These are phyloP conservation scores for Blastocystis sp. DNA, from an alignment of 352 stramenopile genomes.

Conservation along the genomic window DNA sequence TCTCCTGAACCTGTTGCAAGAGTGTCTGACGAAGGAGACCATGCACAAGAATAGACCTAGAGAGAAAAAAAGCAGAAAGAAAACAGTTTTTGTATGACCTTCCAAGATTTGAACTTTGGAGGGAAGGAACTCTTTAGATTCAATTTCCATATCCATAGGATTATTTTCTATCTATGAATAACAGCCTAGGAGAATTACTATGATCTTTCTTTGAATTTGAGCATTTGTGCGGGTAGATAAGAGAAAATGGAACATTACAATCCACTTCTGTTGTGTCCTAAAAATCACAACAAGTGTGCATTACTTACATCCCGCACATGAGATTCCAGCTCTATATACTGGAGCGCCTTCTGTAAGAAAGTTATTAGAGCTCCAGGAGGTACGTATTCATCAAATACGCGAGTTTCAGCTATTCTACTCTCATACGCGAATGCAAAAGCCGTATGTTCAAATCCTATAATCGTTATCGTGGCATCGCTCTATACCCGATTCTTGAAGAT, in stretches of 20 bases:
- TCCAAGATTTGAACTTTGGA: neutral
- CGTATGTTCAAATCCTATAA: constrained; percentile 50
- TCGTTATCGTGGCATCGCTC: neutral
- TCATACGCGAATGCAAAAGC: constrained; percentile 60
- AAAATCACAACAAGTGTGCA: neutral
- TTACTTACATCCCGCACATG: constrained; percentile 35
- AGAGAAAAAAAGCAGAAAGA: neutral
- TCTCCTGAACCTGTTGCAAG: constrained; percentile 29
- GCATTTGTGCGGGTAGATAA: constrained; percentile 53
- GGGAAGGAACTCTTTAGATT: constrained; percentile 1
- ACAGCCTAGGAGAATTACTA: neutral
- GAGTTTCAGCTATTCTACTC: constrained; percentile 35
- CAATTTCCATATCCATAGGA: neutral
- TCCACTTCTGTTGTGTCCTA: constrained; percentile 58
- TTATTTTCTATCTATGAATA: neutral
- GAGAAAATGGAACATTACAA: constrained; percentile 53
- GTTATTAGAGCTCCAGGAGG: constrained; percentile 19
- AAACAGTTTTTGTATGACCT: neutral
- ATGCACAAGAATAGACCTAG: constrained; percentile 54
- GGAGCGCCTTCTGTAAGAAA: constrained; percentile 53
- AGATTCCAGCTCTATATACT: constrained; percentile 58
- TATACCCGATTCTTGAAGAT: constrained; percentile 57
- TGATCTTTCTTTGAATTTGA: neutral
- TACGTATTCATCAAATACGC: constrained; percentile 46
- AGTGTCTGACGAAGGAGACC: neutral